Base-by-base conservation (phyloP, 345 rosid species). In the Sapria himalayana region DNA sequence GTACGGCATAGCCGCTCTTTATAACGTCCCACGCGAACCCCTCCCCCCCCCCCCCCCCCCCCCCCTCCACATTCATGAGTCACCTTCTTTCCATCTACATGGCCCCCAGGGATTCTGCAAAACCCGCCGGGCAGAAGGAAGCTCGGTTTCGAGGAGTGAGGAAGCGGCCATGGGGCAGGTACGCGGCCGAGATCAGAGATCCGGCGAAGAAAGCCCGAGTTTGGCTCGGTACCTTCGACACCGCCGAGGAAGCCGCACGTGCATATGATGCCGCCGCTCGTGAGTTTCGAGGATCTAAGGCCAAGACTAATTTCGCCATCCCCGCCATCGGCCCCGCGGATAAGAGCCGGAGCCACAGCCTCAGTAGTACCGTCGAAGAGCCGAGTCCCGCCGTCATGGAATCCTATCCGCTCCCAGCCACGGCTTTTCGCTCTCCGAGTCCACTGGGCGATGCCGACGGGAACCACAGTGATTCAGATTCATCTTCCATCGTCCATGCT, bases 321-420 rank as follows among this genome's bases (percentile, higher is more conserved):
- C 8, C 15, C 16, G 39, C 18, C 42, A 7, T 19, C 42, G 23
- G 23, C 23, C 23, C 39, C 39, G 39, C 39, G 8, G 9, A 12
- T 9, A 35, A 35, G 8, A 39, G n/a, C 19, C 42, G 22, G 23
- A 39, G 43, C 25, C 43, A 23, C 5, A 39, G 43, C 43, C 43
- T n/a, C 11, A 39, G 13, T 11, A 39, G 43, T 27, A 39, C 43
- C 15, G 43, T 39, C 14, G 43, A 39, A 27, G 25, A 39, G 43
- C 43, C 23, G 43, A 5, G 22, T n/a, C 25, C 22, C 21, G 23
- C 43, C 20, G 1, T 19, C 20, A 17, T 14, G 25, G 43, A 35
- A 10, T 35, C 39, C 8, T 35, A 17, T 35, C 39, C 39, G 2
- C 39, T 12, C 20, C 43, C 22, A 13, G 43, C 24, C 12, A 2